Percentiles rank a stretch among this genome's conserved stretches.
Evolutionary conservation across 495 filamentous ascomycete species (phyloP).

Genomic region (Pyrenopolyporus hunteri): DNA sequence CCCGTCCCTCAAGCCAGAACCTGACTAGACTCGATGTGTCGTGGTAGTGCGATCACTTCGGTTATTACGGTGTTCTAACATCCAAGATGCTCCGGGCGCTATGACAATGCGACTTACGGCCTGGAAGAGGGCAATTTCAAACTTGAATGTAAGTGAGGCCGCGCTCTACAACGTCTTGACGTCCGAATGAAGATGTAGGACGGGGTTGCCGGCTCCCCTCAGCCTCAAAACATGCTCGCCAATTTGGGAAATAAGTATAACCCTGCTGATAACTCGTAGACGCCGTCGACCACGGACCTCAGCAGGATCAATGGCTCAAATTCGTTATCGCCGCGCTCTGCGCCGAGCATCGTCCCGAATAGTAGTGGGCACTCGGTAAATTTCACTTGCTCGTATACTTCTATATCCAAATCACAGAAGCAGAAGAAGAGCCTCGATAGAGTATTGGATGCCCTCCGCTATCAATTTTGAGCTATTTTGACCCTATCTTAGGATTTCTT

Average conservation of each 20-base stretch:
- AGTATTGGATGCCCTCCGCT: constrained; percentile 31
- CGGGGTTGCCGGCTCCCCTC: too few relatives aligned
- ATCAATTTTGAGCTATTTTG: constrained; percentile 17
- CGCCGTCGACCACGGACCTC: constrained; percentile 33
- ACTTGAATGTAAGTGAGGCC: constrained; percentile 40
- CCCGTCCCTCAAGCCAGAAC: neutral
- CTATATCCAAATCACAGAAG: constrained; percentile 49
- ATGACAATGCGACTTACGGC: constrained; percentile 40
- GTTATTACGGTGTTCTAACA: neutral
- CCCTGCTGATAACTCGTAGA: constrained; percentile 26
- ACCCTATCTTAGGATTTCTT: constrained; percentile 71
- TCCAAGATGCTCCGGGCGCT: constrained; percentile 40
- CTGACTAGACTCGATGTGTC: constrained; percentile 12
- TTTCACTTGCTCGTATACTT: constrained; percentile 40
- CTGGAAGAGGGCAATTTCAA: constrained; percentile 42
- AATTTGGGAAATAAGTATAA: neutral
- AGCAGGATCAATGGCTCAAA: constrained; percentile 33
- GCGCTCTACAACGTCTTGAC: too few relatives aligned
- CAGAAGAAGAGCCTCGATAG: constrained; percentile 52
- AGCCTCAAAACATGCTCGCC: neutral
- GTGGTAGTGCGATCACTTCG: constrained; percentile 15
- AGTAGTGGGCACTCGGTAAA: constrained; percentile 38
- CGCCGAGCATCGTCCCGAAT: constrained; percentile 31
- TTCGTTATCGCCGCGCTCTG: constrained; percentile 20
- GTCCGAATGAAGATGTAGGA: too few relatives aligned